Conservation (phyloP, 805 yeast genomes). For the Yamadazyma sp. region DNA sequence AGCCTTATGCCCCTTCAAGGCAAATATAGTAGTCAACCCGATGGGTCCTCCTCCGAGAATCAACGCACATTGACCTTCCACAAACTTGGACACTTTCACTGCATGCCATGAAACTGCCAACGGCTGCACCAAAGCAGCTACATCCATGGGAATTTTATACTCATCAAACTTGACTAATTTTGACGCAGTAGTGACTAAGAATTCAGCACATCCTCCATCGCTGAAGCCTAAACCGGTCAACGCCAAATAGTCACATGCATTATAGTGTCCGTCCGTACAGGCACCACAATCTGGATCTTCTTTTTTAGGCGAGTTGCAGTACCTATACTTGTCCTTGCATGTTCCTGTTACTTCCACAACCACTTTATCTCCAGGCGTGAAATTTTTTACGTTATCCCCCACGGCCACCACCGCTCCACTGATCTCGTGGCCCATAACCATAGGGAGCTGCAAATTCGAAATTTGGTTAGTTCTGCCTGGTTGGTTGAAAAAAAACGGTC, state of each 20-base stretch:
- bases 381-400: conserved; percentile 53
- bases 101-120: conserved; percentile 64
- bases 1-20: conserved; percentile 44
- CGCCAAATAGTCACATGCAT: conserved; percentile 50
- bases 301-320: conserved; percentile 31
- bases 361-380: conserved; percentile 62
- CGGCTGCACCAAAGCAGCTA: conserved; percentile 59
- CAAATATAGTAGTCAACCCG: conserved; percentile 56
- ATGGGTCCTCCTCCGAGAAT: conserved; percentile 65
- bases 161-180: conserved; percentile 44
- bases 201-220: conserved; percentile 57
- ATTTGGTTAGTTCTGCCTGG: conserved; percentile 47
- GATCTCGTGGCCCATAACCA: conserved; percentile 63
- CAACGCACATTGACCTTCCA: conserved; percentile 47
- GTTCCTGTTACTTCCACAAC: conserved; percentile 63
- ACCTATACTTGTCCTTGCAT: conserved; percentile 49
- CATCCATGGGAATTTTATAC: conserved; percentile 35
- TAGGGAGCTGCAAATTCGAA: conserved; percentile 38
- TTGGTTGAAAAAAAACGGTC: conserved; percentile 57
- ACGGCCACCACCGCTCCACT: conserved; percentile 59
- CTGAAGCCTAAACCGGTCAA: conserved; percentile 56
- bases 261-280: conserved; percentile 51
- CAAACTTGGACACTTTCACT: conserved; percentile 41
- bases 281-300: conserved; percentile 38
- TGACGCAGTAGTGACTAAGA: conserved; percentile 40